Conservation (phyloP, 1,284 basidiomycete species). For the Trichosporon sp. region DNA sequence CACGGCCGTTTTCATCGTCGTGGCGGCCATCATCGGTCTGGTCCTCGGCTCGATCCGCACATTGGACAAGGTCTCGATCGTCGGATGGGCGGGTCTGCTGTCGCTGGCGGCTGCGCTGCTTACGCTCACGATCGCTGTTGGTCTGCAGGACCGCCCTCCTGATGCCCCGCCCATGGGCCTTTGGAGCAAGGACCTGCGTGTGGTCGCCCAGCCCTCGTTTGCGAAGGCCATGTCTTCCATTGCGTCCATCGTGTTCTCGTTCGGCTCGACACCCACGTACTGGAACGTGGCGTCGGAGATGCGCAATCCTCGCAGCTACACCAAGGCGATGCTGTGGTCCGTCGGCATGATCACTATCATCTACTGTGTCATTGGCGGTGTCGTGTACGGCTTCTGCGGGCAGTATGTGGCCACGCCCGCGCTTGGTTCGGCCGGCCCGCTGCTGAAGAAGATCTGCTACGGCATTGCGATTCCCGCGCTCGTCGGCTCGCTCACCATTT, state of each 20-base stretch:
- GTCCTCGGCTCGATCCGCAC: slow-evolving; percentile 33
- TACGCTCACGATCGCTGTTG: slow-evolving; percentile 33
- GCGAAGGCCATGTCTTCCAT: slow-evolving; percentile 23
- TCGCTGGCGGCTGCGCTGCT: slow-evolving; percentile 33
- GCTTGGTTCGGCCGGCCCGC: slow-evolving; percentile 44
- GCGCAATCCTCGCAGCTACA: slow-evolving; percentile 29
- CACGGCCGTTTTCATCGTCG: slow-evolving; percentile 30
- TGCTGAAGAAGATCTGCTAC: slow-evolving; percentile 45
- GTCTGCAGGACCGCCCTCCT: slow-evolving; percentile 36
- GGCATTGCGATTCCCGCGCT: slow-evolving; percentile 42
- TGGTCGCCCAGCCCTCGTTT: slow-evolving; percentile 22
- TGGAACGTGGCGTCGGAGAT: slow-evolving; percentile 41
- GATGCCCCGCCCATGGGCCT: slow-evolving; percentile 31
- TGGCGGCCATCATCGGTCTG: slow-evolving; percentile 20
- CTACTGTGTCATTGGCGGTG: slow-evolving; percentile 22
- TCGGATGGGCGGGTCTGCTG: slow-evolving; percentile 35
- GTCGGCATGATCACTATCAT: background rate
- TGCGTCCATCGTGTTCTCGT: slow-evolving; percentile 20
- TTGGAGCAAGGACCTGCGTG: slow-evolving; percentile 29
- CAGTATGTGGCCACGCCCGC: slow-evolving; percentile 48
- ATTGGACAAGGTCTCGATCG: slow-evolving; percentile 31
- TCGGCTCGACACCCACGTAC: slow-evolving; percentile 27
- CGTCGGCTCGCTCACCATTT: slow-evolving; percentile 34
- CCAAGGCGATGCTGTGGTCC: slow-evolving; percentile 20
- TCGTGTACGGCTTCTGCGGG: slow-evolving; percentile 37